Conservation (phyloP, 2,329 filamentous ascomycete genomes). For the Metarhizium album region DNA sequence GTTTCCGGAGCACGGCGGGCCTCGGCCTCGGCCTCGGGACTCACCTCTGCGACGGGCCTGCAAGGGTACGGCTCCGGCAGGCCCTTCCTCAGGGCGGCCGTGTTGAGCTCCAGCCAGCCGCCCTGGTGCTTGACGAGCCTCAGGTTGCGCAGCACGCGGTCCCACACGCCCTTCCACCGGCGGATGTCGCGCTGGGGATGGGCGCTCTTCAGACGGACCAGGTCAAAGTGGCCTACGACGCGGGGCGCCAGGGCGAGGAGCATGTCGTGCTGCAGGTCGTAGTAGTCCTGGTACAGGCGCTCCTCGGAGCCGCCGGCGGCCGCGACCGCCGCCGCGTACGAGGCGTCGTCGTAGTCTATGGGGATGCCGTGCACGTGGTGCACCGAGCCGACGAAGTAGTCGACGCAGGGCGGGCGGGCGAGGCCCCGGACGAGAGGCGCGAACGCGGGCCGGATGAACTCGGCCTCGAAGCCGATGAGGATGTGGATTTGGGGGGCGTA, state of each 20-base stretch:
- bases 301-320: conserved; percentile 47
- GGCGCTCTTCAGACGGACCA: conserved; percentile 70
- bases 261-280: conserved; percentile 80
- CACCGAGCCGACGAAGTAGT: conserved; percentile 87
- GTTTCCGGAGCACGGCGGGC: too few species aligned
- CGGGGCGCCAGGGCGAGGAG: conserved; percentile 58
- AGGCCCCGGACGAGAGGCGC: conserved; percentile 49
- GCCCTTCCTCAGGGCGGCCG: conserved; percentile 77
- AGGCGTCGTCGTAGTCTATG: conserved; percentile 70
- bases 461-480: conserved; percentile 82
- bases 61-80: conserved; percentile 84
- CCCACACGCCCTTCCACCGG: conserved; percentile 57
- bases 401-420: conserved; percentile 49
- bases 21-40: too few species aligned
- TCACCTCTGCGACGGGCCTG: conserved; percentile 63
- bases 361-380: conserved; percentile 82
- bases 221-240: conserved; percentile 88
- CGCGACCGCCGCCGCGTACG: conserved; percentile 45
- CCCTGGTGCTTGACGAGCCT: conserved; percentile 59
- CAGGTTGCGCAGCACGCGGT: conserved; percentile 63
- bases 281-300: conserved; percentile 71
- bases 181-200: conserved; percentile 52
- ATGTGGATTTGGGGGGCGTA: conserved; percentile 66
- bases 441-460: conserved; percentile 73
- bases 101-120: conserved; percentile 84